phyloP scores from a whole-genome alignment of 345 rosid species.

The Hypericum perforatum region DNA sequence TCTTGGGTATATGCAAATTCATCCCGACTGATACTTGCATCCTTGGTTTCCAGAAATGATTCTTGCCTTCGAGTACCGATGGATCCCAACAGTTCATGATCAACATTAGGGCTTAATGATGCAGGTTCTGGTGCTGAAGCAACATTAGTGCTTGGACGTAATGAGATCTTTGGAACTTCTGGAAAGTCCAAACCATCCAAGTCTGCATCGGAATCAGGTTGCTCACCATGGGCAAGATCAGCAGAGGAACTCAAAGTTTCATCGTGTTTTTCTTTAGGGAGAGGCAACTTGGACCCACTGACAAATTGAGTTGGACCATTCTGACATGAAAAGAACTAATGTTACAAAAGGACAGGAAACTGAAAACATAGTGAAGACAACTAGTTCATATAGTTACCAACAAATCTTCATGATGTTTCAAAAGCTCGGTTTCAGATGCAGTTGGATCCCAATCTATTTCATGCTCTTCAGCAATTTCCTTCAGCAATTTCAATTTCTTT shows the following conservation, averaged over 20 bases:
- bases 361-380: not conserved
- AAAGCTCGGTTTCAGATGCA: slow-evolving; percentile 71
- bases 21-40: not conserved
- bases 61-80: slow-evolving; percentile 20
- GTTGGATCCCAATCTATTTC: slow-evolving; percentile 90
- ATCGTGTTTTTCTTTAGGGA: slow-evolving; percentile 55
- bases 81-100: slow-evolving; percentile 24
- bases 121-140: slow-evolving; percentile 33
- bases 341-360: slow-evolving; percentile 18
- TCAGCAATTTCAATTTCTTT: slow-evolving; percentile 68
- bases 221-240: slow-evolving; percentile 25
- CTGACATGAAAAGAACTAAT: slow-evolving; percentile 27
- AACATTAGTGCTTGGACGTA: slow-evolving; percentile 27
- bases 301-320: slow-evolving; percentile 67
- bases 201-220: slow-evolving; percentile 49
- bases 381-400: slow-evolving; percentile 39
- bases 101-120: slow-evolving; percentile 16
- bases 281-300: slow-evolving; percentile 67
- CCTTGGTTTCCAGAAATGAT: slow-evolving; percentile 27
- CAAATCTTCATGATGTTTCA: slow-evolving; percentile 77
- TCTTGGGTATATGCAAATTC: slow-evolving; percentile 8
- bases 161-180: slow-evolving; percentile 52
- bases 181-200: slow-evolving; percentile 56
- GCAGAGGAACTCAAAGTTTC: slow-evolving; percentile 29
- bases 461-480: slow-evolving; percentile 94